A percentile compares a stretch with the other conserved stretches of the same genome.
Conservation (phyloP, 192 early-diverging fungal species). For the Backusella sp. region DNA sequence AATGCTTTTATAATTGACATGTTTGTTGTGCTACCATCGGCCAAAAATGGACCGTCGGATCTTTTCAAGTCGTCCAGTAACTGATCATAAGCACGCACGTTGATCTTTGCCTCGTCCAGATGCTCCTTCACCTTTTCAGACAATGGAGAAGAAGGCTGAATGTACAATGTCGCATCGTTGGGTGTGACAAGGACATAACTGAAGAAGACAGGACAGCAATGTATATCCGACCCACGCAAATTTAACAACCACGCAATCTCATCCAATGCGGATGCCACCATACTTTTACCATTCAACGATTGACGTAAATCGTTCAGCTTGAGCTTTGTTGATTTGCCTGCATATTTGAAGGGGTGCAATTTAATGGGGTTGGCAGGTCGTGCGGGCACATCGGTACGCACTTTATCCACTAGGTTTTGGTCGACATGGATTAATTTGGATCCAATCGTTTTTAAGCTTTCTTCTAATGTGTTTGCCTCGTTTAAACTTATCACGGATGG, state of each 20-base stretch:
- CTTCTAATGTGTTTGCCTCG: conserved; percentile 58
- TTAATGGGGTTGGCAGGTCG: conserved; percentile 61
- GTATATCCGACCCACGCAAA: conserved; percentile 91
- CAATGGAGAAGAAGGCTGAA: conserved; percentile 66
- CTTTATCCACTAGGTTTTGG: conserved; percentile 83
- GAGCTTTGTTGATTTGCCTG: conserved; percentile 31
- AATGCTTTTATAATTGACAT: conserved; percentile 70
- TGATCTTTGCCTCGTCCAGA: conserved; percentile 39
- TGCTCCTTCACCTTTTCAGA: conserved; percentile 35
- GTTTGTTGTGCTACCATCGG: conserved; percentile 59
- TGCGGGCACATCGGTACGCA: conserved; percentile 73
- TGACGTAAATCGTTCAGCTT: conserved; percentile 73
- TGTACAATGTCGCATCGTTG: conserved; percentile 65
- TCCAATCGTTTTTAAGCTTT: conserved; percentile 33
- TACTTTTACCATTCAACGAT: conserved; percentile 54
- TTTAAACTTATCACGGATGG: conserved; percentile 75
- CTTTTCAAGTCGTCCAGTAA: conserved; percentile 26
- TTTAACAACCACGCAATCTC: conserved; percentile 97
- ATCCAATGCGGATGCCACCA: conserved; percentile 83
- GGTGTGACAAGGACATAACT: conserved; percentile 80
- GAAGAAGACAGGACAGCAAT: conserved; percentile 94
- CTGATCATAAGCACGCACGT: conserved; percentile 64
- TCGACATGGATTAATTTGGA: conserved; percentile 63
- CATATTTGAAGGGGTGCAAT: conserved; percentile 63
- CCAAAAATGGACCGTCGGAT: conserved; percentile 37